Evolutionary conservation across 768 basidiomycete species (phyloP).

Genomic region (Scleroderma citrinum): DNA sequence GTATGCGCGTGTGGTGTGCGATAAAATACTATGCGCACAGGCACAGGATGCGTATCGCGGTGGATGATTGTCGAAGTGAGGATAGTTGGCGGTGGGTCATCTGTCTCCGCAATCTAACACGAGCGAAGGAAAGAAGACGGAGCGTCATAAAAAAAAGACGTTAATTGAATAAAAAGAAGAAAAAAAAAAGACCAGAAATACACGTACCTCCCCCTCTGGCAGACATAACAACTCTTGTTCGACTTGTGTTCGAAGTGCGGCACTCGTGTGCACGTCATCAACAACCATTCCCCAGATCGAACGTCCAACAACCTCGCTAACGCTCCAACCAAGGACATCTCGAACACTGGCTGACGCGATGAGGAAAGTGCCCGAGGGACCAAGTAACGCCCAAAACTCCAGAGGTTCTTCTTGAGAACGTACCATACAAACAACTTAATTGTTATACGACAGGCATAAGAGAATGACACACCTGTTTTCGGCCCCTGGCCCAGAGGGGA

Average conservation of each 20-base stretch:
- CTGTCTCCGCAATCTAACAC: slow-evolving; percentile 5
- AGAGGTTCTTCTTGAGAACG: slow-evolving; percentile 5
- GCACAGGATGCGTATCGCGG: slow-evolving; percentile 30
- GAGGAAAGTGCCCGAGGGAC: slow-evolving; percentile 41
- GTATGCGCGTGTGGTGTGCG: slow-evolving; percentile 21
- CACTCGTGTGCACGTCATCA: slow-evolving; percentile 8
- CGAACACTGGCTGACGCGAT: slow-evolving; percentile 44
- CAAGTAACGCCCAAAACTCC: slow-evolving; percentile 53
- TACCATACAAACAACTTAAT: background rate
- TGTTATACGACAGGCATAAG: background rate
- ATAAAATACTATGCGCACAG: slow-evolving; percentile 34
- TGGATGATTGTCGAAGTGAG: slow-evolving; percentile 30
- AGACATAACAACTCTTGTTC: slow-evolving; percentile 24
- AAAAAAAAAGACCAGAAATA: background rate
- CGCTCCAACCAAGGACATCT: slow-evolving; percentile 63
- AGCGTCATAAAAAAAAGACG: background rate
- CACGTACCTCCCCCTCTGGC: slow-evolving; percentile 14
- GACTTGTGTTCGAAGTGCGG: slow-evolving; percentile 14
- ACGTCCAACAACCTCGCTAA: slow-evolving; percentile 48
- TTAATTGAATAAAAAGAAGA: background rate
- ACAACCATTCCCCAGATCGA: slow-evolving; percentile 35
- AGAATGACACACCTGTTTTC: slow-evolving; percentile 22
- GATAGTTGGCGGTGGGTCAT: slow-evolving; percentile 14
- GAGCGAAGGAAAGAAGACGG: background rate
- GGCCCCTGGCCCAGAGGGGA: slow-evolving; percentile 1